phyloP scores from a whole-genome alignment of 495 filamentous ascomycete genomes.

The Penicillium arizonense region DNA sequence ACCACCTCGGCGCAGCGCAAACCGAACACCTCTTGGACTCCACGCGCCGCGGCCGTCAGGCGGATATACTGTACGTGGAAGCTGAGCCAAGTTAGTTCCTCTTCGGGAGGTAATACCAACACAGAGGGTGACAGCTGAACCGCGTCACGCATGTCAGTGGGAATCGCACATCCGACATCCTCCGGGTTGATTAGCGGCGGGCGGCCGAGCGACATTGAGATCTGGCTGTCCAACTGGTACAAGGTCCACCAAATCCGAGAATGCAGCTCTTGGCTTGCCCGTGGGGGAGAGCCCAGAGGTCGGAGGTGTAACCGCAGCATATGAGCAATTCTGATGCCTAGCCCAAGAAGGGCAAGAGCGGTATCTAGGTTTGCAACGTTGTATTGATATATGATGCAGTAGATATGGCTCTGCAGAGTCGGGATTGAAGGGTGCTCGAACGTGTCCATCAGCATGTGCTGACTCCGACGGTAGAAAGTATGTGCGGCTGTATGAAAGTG shows the following conservation, averaged over 20 bases:
- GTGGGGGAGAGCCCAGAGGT: constrained; percentile 1
- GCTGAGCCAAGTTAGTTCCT: constrained; percentile 16
- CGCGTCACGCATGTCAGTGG: constrained; percentile 1
- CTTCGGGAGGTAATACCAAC: constrained; percentile 2
- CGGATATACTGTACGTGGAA: constrained; percentile 15
- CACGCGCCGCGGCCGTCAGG: not conserved
- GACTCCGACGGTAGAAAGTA: constrained; percentile 8
- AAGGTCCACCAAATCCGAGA: constrained; percentile 14
- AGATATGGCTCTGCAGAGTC: constrained; percentile 19
- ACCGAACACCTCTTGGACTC: constrained; percentile 2
- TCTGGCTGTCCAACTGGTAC: constrained; percentile 7
- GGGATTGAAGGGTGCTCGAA: constrained; percentile 13
- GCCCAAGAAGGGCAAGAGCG: constrained; percentile 8
- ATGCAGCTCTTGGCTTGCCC: constrained; percentile 7
- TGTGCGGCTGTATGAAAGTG: constrained; percentile 1
- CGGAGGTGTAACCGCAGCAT: constrained; percentile 11
- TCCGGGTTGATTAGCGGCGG: not conserved
- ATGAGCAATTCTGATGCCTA: constrained; percentile 9
- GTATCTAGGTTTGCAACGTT: constrained; percentile 13
- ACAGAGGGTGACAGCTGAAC: constrained; percentile 1
- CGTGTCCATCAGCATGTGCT: constrained; percentile 10
- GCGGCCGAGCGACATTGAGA: constrained; percentile 9
- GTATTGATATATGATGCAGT: constrained; percentile 20
- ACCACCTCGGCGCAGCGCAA: not conserved
- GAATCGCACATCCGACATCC: not conserved